These are phyloP conservation scores for Seiridium unicorne DNA, from an alignment of 2,329 filamentous ascomycete genomes.

Conservation along the genomic window DNA sequence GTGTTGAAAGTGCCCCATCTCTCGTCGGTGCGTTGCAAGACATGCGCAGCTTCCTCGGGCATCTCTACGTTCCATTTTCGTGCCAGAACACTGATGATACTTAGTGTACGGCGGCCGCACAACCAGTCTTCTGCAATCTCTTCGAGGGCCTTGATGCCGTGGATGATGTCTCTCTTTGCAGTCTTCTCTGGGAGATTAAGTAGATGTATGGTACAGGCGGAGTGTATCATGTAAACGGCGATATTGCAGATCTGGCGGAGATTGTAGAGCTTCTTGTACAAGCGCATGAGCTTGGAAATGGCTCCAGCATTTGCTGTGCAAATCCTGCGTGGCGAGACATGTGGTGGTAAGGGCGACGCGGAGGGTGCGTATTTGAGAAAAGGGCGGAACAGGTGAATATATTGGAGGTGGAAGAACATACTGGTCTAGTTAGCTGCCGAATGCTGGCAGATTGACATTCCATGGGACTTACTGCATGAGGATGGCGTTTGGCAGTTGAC, in stretches of 20 bases:
- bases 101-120: constrained; percentile 79
- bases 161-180: constrained; percentile 82
- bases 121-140: constrained; percentile 96
- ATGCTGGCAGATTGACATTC: background rate
- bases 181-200: constrained; percentile 92
- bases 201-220: constrained; percentile 90
- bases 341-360: constrained; percentile 77
- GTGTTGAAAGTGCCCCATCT: constrained; percentile 74
- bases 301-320: constrained; percentile 86
- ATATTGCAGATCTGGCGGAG: constrained; percentile 94
- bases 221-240: constrained; percentile 92
- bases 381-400: constrained; percentile 92
- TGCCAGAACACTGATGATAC: constrained; percentile 80
- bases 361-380: constrained; percentile 87
- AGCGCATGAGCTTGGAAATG: constrained; percentile 89
- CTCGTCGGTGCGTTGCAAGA: constrained; percentile 75
- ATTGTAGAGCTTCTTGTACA: constrained; percentile 92
- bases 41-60: constrained; percentile 75
- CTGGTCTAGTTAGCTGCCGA: constrained; percentile 44
- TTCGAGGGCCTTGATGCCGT: constrained; percentile 87
- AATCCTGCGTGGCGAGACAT: constrained; percentile 86
- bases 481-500: constrained; percentile 79
- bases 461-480: constrained; percentile 70
- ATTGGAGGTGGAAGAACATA: constrained; percentile 96
- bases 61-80: constrained; percentile 88